Conservation (phyloP, 169 alveolate genomes). For the Eimeria praecox region DNA sequence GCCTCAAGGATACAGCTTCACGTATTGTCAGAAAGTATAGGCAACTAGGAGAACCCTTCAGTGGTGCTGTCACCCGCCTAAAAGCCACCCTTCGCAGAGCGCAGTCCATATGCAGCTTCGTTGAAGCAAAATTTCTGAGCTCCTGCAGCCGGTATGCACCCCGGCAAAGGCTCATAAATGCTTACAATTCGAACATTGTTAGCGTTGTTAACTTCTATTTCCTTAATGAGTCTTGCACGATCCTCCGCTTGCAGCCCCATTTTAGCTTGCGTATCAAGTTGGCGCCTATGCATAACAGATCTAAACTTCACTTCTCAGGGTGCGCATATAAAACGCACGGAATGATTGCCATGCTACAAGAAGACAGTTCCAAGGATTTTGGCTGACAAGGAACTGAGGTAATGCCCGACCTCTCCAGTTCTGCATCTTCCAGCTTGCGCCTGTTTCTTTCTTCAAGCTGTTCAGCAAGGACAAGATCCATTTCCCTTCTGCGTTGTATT, state of each 20-base stretch:
- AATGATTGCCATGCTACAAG: not conserved
- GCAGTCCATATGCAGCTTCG: not conserved
- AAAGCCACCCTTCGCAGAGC: not conserved
- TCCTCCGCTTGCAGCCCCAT: conserved; percentile 37
- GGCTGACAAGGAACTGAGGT: not conserved
- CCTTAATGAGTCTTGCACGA: conserved; percentile 39
- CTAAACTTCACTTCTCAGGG: not conserved
- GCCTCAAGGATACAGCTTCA: not conserved
- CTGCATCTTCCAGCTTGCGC: conserved; percentile 60
- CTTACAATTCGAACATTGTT: conserved; percentile 29
- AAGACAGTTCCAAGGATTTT: not conserved
- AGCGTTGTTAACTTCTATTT: conserved; percentile 32
- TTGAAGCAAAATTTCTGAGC: not conserved
- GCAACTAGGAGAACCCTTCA: not conserved
- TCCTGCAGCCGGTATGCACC: not conserved
- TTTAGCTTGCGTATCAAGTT: conserved; percentile 52
- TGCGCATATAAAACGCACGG: not conserved
- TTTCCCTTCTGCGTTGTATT: conserved; percentile 39
- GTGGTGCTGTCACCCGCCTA: not conserved
- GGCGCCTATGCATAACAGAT: not conserved
- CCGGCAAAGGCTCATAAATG: not conserved
- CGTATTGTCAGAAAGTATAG: not conserved
- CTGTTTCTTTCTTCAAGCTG: conserved; percentile 22
- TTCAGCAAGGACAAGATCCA: conserved; percentile 38
- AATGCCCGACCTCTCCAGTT: conserved; percentile 49